These are phyloP conservation scores for Trametes villosa DNA, from an alignment of 768 basidiomycete species.

Conservation along the genomic window DNA sequence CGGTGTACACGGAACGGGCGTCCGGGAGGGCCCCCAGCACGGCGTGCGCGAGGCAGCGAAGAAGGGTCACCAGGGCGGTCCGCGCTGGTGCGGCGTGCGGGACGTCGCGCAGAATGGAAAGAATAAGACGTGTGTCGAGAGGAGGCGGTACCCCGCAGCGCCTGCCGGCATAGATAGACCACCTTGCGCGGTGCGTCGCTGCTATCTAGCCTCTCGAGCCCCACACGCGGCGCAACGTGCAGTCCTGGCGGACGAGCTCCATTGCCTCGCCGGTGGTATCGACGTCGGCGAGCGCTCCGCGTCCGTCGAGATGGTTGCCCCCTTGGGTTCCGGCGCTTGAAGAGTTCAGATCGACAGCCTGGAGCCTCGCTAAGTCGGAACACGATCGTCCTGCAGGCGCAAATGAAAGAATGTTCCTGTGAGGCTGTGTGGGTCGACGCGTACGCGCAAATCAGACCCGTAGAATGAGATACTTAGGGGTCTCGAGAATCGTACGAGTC, in stretches of 20 bases:
- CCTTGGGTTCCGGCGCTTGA: background rate
- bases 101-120: slow-evolving; percentile 10
- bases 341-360: background rate
- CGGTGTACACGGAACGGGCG: slow-evolving; percentile 11
- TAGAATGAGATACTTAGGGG: background rate
- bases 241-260: no score
- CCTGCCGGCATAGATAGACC: slow-evolving; percentile 9
- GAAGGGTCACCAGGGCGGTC: slow-evolving; percentile 16
- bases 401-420: slow-evolving; percentile 9
- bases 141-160: slow-evolving; percentile 7
- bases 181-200: background rate
- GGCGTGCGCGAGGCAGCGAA: slow-evolving; percentile 17
- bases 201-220: background rate
- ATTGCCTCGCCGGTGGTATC: background rate
- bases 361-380: slow-evolving; percentile 1
- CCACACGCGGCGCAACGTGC: background rate
- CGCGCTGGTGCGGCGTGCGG: slow-evolving; percentile 14
- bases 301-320: background rate
- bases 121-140: slow-evolving; percentile 5
- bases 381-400: background rate
- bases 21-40: slow-evolving; percentile 15
- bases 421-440: slow-evolving; percentile 5
- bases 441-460: background rate
- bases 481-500: background rate
- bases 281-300: background rate